Conservation (phyloP, 2,329 filamentous ascomycete genomes). For the Aspergillus unguis region DNA sequence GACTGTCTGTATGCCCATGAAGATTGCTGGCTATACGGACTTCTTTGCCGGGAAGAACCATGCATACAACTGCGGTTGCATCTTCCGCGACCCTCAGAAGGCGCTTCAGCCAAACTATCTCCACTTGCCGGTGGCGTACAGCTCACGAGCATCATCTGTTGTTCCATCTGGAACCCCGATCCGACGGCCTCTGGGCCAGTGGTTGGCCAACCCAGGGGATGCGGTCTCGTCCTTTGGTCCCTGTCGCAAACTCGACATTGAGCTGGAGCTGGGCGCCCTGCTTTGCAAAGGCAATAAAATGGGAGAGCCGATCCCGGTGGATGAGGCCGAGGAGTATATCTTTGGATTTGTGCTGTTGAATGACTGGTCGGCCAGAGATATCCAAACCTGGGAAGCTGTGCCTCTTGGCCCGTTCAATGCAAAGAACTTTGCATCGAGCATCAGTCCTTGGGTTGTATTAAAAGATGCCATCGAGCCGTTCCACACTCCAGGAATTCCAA, state of each 20-base stretch:
- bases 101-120: neutral
- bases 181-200: neutral
- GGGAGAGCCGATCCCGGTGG: neutral
- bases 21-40: neutral
- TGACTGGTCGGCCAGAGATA: neutral
- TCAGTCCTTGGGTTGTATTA: neutral
- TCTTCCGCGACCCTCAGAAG: neutral
- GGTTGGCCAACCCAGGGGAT: neutral
- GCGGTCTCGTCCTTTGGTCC: neutral
- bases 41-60: neutral
- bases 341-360: neutral
- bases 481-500: neutral
- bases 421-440: neutral
- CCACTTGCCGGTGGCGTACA: neutral
- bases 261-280: neutral
- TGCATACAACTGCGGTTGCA: neutral
- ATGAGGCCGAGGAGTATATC: neutral
- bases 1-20: neutral
- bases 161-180: neutral
- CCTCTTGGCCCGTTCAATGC: neutral
- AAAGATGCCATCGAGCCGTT: neutral
- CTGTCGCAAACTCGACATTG: neutral
- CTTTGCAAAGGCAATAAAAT: neutral
- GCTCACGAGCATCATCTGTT: neutral
- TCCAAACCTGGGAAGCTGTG: neutral